Percentiles rank a stretch among this genome's conserved stretches.
phyloP scores from a whole-genome alignment of 345 rosid species.

The Fremontodendron californicum region DNA sequence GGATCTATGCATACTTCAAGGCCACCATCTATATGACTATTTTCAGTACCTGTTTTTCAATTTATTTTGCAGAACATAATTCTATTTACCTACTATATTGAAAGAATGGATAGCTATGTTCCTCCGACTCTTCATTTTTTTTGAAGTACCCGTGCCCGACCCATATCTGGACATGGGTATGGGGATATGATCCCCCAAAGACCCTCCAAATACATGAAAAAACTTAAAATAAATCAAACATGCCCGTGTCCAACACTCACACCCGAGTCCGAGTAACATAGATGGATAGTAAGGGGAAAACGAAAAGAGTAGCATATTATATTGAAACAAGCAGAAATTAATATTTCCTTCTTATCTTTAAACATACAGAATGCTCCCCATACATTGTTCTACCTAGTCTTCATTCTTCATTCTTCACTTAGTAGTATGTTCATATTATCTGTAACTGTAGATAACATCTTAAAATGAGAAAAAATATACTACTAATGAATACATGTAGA shows the following conservation, averaged over 20 bases:
- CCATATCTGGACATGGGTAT: no score
- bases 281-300: not conserved
- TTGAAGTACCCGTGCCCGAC: no score
- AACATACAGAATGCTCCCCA: not conserved
- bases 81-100: not conserved
- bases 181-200: no score
- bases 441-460: no score
- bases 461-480: not conserved
- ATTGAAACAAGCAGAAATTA: not conserved
- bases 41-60: not conserved
- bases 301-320: not conserved
- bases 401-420: no score
- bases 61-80: not conserved
- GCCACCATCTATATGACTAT: not conserved
- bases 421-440: no score
- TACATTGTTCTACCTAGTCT: not conserved
- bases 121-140: no score
- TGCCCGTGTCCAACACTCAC: no score
- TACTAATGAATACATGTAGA: not conserved
- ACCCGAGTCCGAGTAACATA: no score
- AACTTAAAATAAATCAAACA: no score
- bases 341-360: not conserved
- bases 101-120: slow-evolving; percentile 6
- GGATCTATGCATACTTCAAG: not conserved
- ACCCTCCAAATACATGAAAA: no score